Percentiles rank a stretch among this genome's conserved stretches.
phyloP scores from a whole-genome alignment of 768 basidiomycete species.

The Rossbeevera mucosa region DNA sequence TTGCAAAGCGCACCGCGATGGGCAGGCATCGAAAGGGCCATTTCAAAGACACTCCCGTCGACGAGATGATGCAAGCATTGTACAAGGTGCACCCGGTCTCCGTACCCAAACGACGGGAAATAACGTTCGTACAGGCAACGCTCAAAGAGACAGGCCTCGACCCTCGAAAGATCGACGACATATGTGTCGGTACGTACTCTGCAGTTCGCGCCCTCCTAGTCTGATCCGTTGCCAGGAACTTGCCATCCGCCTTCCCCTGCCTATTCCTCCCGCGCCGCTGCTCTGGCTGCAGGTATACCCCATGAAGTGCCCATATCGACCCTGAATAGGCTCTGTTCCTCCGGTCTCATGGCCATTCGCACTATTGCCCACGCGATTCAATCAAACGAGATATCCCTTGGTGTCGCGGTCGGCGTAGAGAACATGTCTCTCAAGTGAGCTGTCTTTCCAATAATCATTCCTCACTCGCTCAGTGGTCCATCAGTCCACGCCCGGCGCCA shows the following conservation, averaged over 20 bases:
- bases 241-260: constrained; percentile 81
- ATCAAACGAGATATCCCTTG: constrained; percentile 78
- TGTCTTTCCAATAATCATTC: neutral
- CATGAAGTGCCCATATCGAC: constrained; percentile 82
- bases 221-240: constrained; percentile 46
- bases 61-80: constrained; percentile 78
- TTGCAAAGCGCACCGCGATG: constrained; percentile 86
- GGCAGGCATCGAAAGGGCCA: constrained; percentile 89
- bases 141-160: constrained; percentile 62
- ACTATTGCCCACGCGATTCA: constrained; percentile 85
- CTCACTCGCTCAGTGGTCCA: neutral
- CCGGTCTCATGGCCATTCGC: constrained; percentile 91
- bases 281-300: constrained; percentile 85
- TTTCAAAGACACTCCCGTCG: constrained; percentile 81
- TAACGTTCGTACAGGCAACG: constrained; percentile 45
- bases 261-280: constrained; percentile 82
- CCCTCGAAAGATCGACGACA: constrained; percentile 72
- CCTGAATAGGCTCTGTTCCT: constrained; percentile 91
- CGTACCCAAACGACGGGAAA: neutral
- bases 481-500: constrained; percentile 72
- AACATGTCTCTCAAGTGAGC: constrained; percentile 78
- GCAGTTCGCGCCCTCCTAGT: neutral
- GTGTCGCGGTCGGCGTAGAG: constrained; percentile 78
- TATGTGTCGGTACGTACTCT: constrained; percentile 64
- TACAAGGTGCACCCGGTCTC: constrained; percentile 54